phyloP scores from a whole-genome alignment of 2,329 filamentous ascomycete species.

The Saccharata proteae region DNA sequence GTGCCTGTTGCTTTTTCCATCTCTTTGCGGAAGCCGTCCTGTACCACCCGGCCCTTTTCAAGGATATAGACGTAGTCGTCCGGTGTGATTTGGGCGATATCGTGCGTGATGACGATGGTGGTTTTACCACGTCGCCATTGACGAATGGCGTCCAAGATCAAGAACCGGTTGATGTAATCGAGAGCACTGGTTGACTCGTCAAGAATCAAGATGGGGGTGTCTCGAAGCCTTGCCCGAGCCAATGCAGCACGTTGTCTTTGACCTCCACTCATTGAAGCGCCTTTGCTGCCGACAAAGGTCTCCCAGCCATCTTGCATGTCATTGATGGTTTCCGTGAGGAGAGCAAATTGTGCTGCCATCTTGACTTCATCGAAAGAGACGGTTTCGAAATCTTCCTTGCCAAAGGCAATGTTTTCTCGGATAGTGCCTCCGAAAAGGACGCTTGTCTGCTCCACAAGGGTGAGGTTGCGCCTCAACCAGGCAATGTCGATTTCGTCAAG shows the following conservation, averaged over 20 bases:
- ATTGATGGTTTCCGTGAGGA: slow-evolving; percentile 55
- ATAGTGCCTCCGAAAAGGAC: slow-evolving; percentile 73
- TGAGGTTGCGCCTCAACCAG: slow-evolving; percentile 70
- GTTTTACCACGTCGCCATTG: slow-evolving; percentile 70
- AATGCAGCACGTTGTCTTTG: slow-evolving; percentile 74
- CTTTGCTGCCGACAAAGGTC: slow-evolving; percentile 59
- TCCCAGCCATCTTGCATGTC: slow-evolving; percentile 58
- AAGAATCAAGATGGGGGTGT: slow-evolving; percentile 70
- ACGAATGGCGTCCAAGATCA: slow-evolving; percentile 64
- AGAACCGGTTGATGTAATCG: slow-evolving; percentile 55
- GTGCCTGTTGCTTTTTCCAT: slow-evolving; percentile 37
- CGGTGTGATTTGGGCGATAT: slow-evolving; percentile 61
- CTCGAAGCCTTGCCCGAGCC: slow-evolving; percentile 62
- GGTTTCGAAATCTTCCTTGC: slow-evolving; percentile 37
- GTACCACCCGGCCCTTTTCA: slow-evolving; percentile 54
- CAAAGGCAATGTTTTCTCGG: slow-evolving; percentile 65
- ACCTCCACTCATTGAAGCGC: slow-evolving; percentile 65
- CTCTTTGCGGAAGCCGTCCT: slow-evolving; percentile 52
- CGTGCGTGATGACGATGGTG: slow-evolving; percentile 88
- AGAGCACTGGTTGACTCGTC: slow-evolving; percentile 84
- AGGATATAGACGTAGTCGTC: slow-evolving; percentile 73
- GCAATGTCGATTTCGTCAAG: slow-evolving; percentile 49
- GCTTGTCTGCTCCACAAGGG: slow-evolving; percentile 71
- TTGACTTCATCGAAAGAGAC: slow-evolving; percentile 46
- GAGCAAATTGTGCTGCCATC: slow-evolving; percentile 52